Evolutionary conservation across 352 stramenopile genomes (phyloP).

Genomic region (Pythium vanterpoolii): DNA sequence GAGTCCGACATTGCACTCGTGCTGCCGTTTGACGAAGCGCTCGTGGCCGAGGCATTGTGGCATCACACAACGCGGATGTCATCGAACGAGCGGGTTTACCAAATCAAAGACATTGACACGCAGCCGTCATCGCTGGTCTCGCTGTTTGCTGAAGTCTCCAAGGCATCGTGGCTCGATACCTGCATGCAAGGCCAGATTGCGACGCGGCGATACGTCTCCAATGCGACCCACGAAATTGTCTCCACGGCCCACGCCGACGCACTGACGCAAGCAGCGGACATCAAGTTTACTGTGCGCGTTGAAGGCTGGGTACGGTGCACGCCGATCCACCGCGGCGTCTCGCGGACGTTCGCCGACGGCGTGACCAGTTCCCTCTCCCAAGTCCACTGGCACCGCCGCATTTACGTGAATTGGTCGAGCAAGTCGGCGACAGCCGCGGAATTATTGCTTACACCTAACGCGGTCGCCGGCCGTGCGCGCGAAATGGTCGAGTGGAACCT

Average conservation of each 20-base stretch:
- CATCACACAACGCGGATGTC: conserved; percentile 8
- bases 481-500: conserved; percentile 4
- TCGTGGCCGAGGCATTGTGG: conserved; percentile 9
- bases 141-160: neutral
- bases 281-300: neutral
- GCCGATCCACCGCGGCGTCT: neutral
- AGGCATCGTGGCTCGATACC: neutral
- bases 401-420: neutral
- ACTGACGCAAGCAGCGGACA: neutral
- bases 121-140: conserved; percentile 6
- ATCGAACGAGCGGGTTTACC: conserved; percentile 6
- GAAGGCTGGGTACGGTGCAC: conserved; percentile 8
- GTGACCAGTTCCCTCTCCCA: conserved; percentile 5
- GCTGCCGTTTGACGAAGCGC: conserved; percentile 3
- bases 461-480: neutral
- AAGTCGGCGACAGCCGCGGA: neutral
- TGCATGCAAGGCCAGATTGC: conserved; percentile 14
- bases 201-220: neutral
- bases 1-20: neutral
- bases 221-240: neutral
- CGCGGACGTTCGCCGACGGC: neutral
- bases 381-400: conserved; percentile 7
- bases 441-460: neutral
- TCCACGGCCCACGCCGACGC: conserved; percentile 8
- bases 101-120: neutral